Base-by-base conservation (phyloP, 768 basidiomycete species). In the Hemileccinum impolitum region DNA sequence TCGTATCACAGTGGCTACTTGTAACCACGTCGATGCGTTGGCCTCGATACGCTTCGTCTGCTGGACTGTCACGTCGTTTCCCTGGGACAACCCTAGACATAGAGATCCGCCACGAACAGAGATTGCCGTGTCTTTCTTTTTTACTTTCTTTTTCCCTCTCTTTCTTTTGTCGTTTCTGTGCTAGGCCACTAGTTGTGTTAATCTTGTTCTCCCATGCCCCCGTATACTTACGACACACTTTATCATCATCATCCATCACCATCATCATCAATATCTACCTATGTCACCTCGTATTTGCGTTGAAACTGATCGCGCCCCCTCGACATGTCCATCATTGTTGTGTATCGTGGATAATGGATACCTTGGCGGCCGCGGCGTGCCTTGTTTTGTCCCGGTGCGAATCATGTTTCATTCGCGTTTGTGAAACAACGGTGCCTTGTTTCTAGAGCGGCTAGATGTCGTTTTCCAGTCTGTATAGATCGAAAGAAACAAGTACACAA, bases 201-300 rank as follows among this genome's bases (percentile, higher is more conserved):
- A 61, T 61, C 54, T 52, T 60, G 60, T 55, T 52, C n/a, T n/a
- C 47, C 31, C 28, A 42, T 32, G 48, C 39, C 36, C 28, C 18
- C 48, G 47, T 51, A 57, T 58, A 61, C 58, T 54, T 52, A 57
- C 54, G 54, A 32, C 48, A 44, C 43, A 48, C 43, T 23, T n/a
- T 26, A 53, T 30, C 28, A 30, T 30, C 28, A 30, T 30, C 28
- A 30, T 30, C n/a, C 28, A 30, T 30, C 28, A 30, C 28, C 26
- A 28, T n/a, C n/a, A 23, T 54, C 57, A 48, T 44, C 43, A 51
- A 51, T 52, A 61, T 63, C 60, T 61, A 61, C 57, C 45, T 53
- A 64, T 61, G 60, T 52, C 52, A 51, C 43, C 32, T 43, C 43
- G 37, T 61, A 58, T 59, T 61, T 42, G 34, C 45, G 36, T 32